These are phyloP conservation scores for Astrephomene gubernaculifera DNA, from an alignment of 139 green algal genomes.

Conservation along the genomic window DNA sequence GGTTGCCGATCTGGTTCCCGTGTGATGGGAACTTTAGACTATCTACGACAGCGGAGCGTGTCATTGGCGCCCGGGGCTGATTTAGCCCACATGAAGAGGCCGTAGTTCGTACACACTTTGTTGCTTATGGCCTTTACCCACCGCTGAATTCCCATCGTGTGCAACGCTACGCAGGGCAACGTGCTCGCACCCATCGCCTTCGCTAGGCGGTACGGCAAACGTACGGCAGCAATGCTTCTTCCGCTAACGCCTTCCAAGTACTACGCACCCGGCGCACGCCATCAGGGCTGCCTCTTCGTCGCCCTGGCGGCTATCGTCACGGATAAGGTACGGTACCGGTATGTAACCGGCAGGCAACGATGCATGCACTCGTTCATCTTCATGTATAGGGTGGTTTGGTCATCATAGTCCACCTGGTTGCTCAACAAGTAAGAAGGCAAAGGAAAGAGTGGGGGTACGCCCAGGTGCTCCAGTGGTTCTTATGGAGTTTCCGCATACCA, in stretches of 20 bases:
- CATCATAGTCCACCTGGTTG: no score
- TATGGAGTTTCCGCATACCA: no score
- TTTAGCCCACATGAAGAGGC: not conserved
- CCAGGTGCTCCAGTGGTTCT: no score
- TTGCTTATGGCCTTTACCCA: not conserved
- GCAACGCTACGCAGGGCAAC: not conserved
- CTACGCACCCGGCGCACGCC: not conserved
- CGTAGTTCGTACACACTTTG: not conserved
- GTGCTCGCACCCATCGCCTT: not conserved
- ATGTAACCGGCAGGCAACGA: no score
- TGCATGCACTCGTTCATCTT: no score
- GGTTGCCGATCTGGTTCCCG: not conserved
- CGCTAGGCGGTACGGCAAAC: not conserved
- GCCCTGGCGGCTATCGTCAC: not conserved
- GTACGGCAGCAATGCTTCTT: not conserved
- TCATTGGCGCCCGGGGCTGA: not conserved
- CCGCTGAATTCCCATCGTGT: not conserved
- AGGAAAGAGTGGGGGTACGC: no score
- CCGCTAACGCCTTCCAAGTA: not conserved
- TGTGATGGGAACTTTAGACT: not conserved
- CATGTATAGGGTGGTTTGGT: no score
- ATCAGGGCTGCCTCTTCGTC: constrained; percentile 7
- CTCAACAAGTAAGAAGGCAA: no score
- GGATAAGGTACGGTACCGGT: not conserved
- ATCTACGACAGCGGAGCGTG: no score